Conservation (phyloP, 768 basidiomycete species). For the Coprinopsis marcescibilis region DNA sequence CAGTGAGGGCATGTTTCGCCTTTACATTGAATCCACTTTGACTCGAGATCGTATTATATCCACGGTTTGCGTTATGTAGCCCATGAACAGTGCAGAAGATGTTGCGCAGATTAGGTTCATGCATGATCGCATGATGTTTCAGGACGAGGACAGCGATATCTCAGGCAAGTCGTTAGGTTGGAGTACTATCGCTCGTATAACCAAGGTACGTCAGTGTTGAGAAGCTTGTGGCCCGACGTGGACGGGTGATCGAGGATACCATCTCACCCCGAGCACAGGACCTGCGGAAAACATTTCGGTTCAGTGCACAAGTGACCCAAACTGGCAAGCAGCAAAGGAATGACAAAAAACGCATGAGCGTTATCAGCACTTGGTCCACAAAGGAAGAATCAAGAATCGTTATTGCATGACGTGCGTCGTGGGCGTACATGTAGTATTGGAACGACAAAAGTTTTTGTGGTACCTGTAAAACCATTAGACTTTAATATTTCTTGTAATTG, state of each 20-base stretch:
- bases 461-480: too few relatives aligned
- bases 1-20: neutral
- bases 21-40: too few relatives aligned
- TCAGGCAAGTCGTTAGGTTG: neutral
- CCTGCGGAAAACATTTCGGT: constrained; percentile 2
- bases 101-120: constrained; percentile 8
- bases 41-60: neutral
- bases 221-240: neutral
- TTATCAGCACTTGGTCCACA: constrained; percentile 1
- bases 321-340: neutral
- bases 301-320: constrained; percentile 2
- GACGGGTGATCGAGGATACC: neutral
- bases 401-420: neutral
- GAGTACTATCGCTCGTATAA: neutral
- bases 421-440: neutral
- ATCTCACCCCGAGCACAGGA: neutral
- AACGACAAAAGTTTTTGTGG: too few relatives aligned
- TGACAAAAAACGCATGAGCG: constrained; percentile 4
- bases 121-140: constrained; percentile 11
- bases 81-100: constrained; percentile 10
- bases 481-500: neutral
- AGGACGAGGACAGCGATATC: constrained; percentile 5
- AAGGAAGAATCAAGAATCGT: neutral
- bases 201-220: neutral
- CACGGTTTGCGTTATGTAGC: neutral